Base-by-base conservation (phyloP, 495 filamentous ascomycete genomes). In the Aspergillus steynii region DNA sequence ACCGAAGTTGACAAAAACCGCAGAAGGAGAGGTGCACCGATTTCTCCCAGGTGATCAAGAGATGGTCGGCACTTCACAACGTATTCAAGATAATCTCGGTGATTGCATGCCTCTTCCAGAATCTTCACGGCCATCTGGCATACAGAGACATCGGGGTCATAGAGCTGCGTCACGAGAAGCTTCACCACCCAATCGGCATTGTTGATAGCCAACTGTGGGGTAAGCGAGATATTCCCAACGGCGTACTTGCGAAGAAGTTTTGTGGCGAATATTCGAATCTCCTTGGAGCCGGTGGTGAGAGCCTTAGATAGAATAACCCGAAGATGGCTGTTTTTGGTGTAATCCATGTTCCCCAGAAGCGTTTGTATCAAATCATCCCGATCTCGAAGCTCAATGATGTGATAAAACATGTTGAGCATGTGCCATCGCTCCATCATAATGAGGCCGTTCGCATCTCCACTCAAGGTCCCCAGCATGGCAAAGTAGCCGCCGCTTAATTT, bases 361-460 rank as follows among this genome's bases (percentile, higher is more conserved):
- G 91, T 81, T 64, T 92, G 89, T 61, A 97, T 90, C 49, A 99
- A 81, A 68, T 99, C 95, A 50, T 94, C 91, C 3, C 96, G 89
- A 70, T 91, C 88, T 65, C 88, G 88, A 25, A 97, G 82, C 67
- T 98, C 96, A 58, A 96, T 85, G 66, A 99, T 95, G 69, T 97
- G 94, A 71, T 99, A 99, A 79, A 97, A 93, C 91, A 98, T 98
- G 73, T 97, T 98, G 70, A 96, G 88, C 82, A 98, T 94, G 62
- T 91, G 91, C 93, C 94, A 98, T 63, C 92, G 82, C 68, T 96
- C 93, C 72, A 99, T 87, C 85, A 98, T 96, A 64, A 86, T 83
- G 29, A 97, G 81, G 1, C 95, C 95, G 60, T 86, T 90, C 0
- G 81, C 73, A 71, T 96, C 91, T 49, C 86, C 87, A 69, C 89